Base-by-base conservation (phyloP, 345 rosid genomes). In the Sisymbrium altissimum region DNA sequence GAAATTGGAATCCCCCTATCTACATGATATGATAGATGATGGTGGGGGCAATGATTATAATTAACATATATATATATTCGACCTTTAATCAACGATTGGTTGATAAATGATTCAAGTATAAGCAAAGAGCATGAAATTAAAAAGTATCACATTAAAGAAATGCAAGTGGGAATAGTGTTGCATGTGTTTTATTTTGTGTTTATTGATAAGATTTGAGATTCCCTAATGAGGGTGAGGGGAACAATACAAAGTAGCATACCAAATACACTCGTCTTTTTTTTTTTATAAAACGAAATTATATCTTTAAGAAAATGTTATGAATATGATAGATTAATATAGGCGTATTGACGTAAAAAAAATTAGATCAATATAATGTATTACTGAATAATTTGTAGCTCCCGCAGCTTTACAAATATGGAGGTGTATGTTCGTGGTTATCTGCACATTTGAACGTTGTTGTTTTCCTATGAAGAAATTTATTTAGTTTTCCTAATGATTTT, bases 111-210 rank as follows among this genome's bases (percentile, higher is more conserved):
- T 29, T 55, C 17, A 39, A 25, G 6, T 29, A 29, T 53, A 73
- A 54, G 14, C 71, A 64, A 64, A 21, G 40, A 33, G 21, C 10
- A 45, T 64, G 49, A n/a, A 73, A 18, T 17, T 2, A 41, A n/a
- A 55, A 35, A 33, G 13, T 2, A 50, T 55, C 9, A 10, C 66
- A 21, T 8, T 45, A 38, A 57, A 74, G 40, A 66, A 38, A 36
- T 46, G 23, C 53, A 74, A 57, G 67, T 74, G 66, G 60, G 23
- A 54, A 12, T 45, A 65, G 66, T 56, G 49, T 56, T 73, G 71
- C 78, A 67, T 74, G 73, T 74, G 68, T 67, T 74, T 74, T 58
- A 58, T 9, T 48, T 57, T 57, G 67, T 57, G 72, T 66, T 66
- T 74, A 39, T 58, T 49, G 45, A 66, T 18, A 49, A 65, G 58